Evolutionary conservation across 192 early-diverging fungal species (phyloP).

Genomic region (Pilaira anomala): DNA sequence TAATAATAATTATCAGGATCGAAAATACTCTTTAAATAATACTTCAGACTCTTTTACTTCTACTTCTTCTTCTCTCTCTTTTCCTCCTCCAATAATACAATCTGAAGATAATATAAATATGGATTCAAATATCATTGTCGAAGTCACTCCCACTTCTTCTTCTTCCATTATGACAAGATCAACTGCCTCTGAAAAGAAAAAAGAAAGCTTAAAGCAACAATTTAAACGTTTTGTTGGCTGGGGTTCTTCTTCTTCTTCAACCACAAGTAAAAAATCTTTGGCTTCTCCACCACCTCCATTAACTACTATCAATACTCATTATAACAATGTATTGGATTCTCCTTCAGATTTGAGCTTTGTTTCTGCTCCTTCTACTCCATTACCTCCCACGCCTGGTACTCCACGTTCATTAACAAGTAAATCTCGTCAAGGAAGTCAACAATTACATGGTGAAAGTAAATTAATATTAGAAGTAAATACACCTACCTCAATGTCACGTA

Average conservation of each 20-base stretch:
- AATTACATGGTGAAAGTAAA: neutral
- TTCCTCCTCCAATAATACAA: neutral
- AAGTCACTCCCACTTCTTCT: slow-evolving; percentile 8
- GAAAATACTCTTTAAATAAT: slow-evolving; percentile 9
- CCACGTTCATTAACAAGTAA: slow-evolving; percentile 7
- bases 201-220: slow-evolving; percentile 18
- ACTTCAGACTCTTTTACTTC: neutral
- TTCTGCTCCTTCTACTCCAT: slow-evolving; percentile 10
- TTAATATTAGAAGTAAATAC: neutral
- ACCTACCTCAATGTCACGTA: neutral
- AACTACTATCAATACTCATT: neutral
- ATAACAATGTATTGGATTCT: neutral
- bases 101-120: neutral
- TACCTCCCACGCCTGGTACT: slow-evolving; percentile 18
- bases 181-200: slow-evolving; percentile 3
- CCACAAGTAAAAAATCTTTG: neutral
- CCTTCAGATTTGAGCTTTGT: slow-evolving; percentile 12
- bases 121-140: neutral
- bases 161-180: slow-evolving; percentile 18
- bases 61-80: slow-evolving; percentile 21
- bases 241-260: no score
- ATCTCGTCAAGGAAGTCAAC: slow-evolving; percentile 3
- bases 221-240: slow-evolving; percentile 20
- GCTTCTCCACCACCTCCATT: neutral
- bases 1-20: slow-evolving; percentile 8